Conservation (phyloP, 1,284 basidiomycete genomes). For the Hemileia vastatrix region DNA sequence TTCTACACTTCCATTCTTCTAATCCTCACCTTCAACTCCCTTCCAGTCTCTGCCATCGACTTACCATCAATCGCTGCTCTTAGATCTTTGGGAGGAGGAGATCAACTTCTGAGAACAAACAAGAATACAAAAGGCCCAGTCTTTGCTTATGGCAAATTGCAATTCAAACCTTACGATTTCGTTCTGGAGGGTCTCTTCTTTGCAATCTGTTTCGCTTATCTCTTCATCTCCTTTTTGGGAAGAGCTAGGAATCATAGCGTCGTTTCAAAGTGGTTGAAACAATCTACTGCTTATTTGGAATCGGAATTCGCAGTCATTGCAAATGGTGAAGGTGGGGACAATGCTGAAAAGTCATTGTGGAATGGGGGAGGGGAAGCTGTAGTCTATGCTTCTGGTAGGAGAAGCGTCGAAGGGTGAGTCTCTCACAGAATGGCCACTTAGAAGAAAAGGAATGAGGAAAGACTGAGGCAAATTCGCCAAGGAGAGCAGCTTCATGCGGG, state of each 20-base stretch:
- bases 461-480: too few relatives aligned
- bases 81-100: background rate
- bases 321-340: conserved; percentile 18
- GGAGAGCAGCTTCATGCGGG: too few relatives aligned
- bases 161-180: conserved; percentile 23
- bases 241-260: conserved; percentile 30
- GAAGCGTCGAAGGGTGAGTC: too few relatives aligned
- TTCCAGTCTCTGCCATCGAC: background rate
- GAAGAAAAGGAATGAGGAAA: too few relatives aligned
- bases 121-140: background rate
- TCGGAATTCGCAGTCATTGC: conserved; percentile 34
- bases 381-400: conserved; percentile 38
- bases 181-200: conserved; percentile 31
- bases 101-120: background rate
- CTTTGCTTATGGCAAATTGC: background rate
- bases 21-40: background rate
- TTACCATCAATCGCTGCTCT: background rate
- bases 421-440: too few relatives aligned
- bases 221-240: conserved; percentile 32
- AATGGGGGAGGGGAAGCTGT: conserved; percentile 37
- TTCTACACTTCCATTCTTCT: background rate
- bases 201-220: conserved; percentile 28
- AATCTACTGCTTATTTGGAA: conserved; percentile 28
- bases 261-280: conserved; percentile 27
- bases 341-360: conserved; percentile 30